phyloP scores from a whole-genome alignment of 805 yeast species.

The Ogataea nitratoaversa region DNA sequence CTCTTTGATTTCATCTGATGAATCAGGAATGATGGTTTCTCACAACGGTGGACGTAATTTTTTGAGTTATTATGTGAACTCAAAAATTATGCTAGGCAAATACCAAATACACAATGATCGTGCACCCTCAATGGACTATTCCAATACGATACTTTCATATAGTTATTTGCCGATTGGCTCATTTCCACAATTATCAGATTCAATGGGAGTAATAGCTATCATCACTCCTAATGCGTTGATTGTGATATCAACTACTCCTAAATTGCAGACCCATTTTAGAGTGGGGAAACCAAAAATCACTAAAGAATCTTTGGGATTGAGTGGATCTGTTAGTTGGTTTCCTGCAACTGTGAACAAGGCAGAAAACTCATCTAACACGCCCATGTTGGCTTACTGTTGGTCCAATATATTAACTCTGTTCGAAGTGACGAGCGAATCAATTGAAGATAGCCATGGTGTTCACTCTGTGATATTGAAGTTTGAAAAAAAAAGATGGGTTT shows the following conservation, averaged over 20 bases:
- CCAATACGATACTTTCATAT: constrained; percentile 35
- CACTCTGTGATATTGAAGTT: constrained; percentile 29
- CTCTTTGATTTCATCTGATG: constrained; percentile 53
- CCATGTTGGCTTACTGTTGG: constrained; percentile 67
- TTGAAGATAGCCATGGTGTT: constrained; percentile 22
- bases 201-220: constrained; percentile 55
- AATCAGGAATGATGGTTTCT: constrained; percentile 50
- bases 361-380: constrained; percentile 26
- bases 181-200: constrained; percentile 48
- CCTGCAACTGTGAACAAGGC: constrained; percentile 41
- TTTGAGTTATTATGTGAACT: constrained; percentile 42
- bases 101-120: constrained; percentile 20
- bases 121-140: constrained; percentile 6
- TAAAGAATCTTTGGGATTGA: constrained; percentile 25
- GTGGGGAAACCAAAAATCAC: constrained; percentile 42
- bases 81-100: constrained; percentile 52
- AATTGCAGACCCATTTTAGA: constrained; percentile 49
- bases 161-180: constrained; percentile 60
- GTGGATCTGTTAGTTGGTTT: constrained; percentile 59
- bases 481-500: constrained; percentile 38
- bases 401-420: constrained; percentile 53
- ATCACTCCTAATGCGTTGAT: constrained; percentile 47
- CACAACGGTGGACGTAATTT: constrained; percentile 64
- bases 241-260: constrained; percentile 52
- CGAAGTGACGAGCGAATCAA: constrained; percentile 39